Conservation (phyloP, 371 early-diverging fungal species). For the Syncephalastrum contaminatum region DNA sequence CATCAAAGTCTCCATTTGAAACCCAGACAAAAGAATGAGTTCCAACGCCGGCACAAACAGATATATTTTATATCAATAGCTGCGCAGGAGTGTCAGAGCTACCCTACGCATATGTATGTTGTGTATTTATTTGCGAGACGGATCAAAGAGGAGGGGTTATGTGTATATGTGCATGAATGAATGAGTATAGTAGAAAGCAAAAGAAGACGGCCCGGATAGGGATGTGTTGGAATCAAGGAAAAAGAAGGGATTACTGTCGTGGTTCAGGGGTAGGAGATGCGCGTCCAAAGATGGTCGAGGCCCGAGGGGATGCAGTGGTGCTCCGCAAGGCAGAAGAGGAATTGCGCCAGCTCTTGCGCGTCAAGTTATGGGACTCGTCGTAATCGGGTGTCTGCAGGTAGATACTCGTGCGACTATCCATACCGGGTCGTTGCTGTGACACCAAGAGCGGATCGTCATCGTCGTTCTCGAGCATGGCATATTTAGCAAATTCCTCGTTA, state of each 20-base stretch:
- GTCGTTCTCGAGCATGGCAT: constrained; percentile 32
- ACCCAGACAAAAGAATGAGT: too few relatives aligned
- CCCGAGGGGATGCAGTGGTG: constrained; percentile 1
- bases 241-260: neutral
- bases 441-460: constrained; percentile 2
- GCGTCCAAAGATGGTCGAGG: neutral
- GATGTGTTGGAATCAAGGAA: too few relatives aligned
- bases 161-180: too few relatives aligned
- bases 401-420: constrained; percentile 23
- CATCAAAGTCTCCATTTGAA: too few relatives aligned
- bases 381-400: constrained; percentile 37
- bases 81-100: too few relatives aligned
- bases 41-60: too few relatives aligned
- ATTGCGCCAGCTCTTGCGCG: constrained; percentile 20
- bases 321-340: constrained; percentile 14
- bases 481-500: constrained; percentile 41
- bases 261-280: constrained; percentile 2
- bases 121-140: too few relatives aligned
- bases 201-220: too few relatives aligned
- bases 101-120: too few relatives aligned
- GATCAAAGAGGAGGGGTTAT: too few relatives aligned
- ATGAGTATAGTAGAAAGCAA: too few relatives aligned
- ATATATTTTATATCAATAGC: too few relatives aligned
- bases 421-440: neutral
- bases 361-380: constrained; percentile 22